Conservation (phyloP, 2,329 filamentous ascomycete species). For the Madurella fahalii region DNA sequence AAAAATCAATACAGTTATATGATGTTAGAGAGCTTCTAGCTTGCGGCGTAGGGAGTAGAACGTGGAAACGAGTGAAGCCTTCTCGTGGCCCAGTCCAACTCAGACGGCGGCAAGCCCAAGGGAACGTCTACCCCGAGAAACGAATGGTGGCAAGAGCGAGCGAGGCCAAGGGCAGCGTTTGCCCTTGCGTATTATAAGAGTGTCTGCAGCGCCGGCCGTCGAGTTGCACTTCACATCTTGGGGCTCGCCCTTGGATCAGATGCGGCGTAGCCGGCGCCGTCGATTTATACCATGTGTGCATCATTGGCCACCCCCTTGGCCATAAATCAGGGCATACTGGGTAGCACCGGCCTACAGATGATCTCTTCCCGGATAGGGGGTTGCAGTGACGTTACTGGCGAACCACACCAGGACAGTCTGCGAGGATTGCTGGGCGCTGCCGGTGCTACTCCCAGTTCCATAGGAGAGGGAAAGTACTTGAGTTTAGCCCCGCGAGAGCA, state of each 20-base stretch:
- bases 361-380: neutral
- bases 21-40: too few species aligned
- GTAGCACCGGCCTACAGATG: neutral
- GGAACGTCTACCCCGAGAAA: neutral
- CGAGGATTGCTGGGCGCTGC: neutral
- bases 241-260: neutral
- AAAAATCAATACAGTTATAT: too few species aligned
- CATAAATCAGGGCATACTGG: neutral
- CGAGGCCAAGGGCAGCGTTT: neutral
- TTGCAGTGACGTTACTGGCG: neutral
- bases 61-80: neutral
- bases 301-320: constrained; percentile 1
- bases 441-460: too few species aligned
- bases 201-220: neutral
- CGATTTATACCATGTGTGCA: neutral
- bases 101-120: neutral
- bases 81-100: neutral
- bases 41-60: neutral
- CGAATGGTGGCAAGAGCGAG: neutral
- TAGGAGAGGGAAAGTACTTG: neutral
- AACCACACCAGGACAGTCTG: neutral
- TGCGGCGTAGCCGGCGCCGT: neutral
- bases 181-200: neutral
- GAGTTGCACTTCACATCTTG: neutral
- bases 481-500: neutral